phyloP scores from a whole-genome alignment of 805 yeast species.

The Blastobotrys americana region DNA sequence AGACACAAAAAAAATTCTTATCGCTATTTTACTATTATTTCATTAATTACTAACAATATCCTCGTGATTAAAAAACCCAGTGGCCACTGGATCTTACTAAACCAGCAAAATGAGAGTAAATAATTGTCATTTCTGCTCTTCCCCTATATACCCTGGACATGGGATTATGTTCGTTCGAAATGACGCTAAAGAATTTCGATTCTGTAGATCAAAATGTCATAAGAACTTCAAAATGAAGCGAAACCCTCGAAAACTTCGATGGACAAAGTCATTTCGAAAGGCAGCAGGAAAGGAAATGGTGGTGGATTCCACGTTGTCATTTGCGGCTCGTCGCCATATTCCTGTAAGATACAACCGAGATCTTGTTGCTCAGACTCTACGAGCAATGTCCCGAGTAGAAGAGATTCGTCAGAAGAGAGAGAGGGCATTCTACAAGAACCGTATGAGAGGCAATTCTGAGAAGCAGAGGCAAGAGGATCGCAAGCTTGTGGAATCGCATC shows the following conservation, averaged over 20 bases:
- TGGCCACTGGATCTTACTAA: no score
- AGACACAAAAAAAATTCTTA: no score
- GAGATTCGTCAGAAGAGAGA: conserved; percentile 95
- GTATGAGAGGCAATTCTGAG: conserved; percentile 97
- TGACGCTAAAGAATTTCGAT: conserved; percentile 95
- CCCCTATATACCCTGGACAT: conserved; percentile 91
- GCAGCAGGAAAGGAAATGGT: conserved; percentile 99
- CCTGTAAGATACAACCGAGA: conserved; percentile 98
- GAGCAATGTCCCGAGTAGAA: conserved; percentile 93
- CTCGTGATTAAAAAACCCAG: no score
- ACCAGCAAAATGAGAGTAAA: conserved; percentile 33
- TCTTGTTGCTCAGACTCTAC: conserved; percentile 84
- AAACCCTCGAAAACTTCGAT: conserved; percentile 93
- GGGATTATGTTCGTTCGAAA: conserved; percentile 98
- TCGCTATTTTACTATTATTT: no score
- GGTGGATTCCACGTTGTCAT: conserved; percentile 91
- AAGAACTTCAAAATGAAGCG: conserved; percentile 95
- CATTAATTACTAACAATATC: no score
- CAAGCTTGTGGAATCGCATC: conserved; percentile 81
- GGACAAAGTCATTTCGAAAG: conserved; percentile 99
- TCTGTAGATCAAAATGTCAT: conserved; percentile 97
- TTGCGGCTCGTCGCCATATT: conserved; percentile 94
- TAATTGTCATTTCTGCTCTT: conserved; percentile 93
- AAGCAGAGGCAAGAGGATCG: conserved; percentile 76
- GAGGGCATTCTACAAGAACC: conserved; percentile 96